These are phyloP conservation scores for Trichoderma atroviride DNA, from an alignment of 2,329 filamentous ascomycete genomes.

Conservation along the genomic window DNA sequence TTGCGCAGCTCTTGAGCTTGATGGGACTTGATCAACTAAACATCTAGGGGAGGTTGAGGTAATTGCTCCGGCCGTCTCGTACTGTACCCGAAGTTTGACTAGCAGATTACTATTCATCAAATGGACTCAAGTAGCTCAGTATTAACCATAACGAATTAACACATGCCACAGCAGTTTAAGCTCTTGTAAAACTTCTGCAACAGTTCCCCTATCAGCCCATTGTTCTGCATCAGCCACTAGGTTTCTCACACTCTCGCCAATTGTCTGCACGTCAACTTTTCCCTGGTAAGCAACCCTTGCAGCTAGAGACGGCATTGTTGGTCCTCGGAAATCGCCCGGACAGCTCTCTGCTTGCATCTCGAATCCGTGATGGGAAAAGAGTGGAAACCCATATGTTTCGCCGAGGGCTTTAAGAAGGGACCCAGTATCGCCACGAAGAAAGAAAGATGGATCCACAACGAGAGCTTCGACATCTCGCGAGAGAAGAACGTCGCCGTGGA, in stretches of 20 bases:
- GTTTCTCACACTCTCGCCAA: constrained; percentile 13
- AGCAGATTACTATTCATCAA: not conserved
- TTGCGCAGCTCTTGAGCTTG: not conserved
- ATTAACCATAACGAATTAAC: constrained; percentile 26
- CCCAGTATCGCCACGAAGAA: constrained; percentile 22
- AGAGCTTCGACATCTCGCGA: constrained; percentile 30
- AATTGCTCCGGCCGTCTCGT: not conserved
- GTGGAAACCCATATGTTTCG: constrained; percentile 27
- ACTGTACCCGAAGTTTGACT: not conserved
- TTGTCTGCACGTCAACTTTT: constrained; percentile 17
- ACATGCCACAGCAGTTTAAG: constrained; percentile 29
- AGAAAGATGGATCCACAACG: constrained; percentile 30
- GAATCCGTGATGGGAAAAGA: constrained; percentile 28
- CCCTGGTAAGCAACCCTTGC: constrained; percentile 22
- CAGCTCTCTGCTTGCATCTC: constrained; percentile 12
- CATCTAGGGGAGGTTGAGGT: not conserved
- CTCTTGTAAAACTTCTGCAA: constrained; percentile 25
- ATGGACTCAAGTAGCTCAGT: not conserved
- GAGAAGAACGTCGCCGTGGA: constrained; percentile 30
- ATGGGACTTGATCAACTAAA: not conserved
- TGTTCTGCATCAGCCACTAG: not conserved
- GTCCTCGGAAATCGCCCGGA: constrained; percentile 30
- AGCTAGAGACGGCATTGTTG: constrained; percentile 30
- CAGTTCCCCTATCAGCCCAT: constrained; percentile 20
- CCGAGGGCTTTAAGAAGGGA: constrained; percentile 20